Evolutionary conservation across 768 basidiomycete genomes (phyloP), one percentile per base, ranked within the genome.

Genomic region (Pleurotus ostreatus): DNA sequence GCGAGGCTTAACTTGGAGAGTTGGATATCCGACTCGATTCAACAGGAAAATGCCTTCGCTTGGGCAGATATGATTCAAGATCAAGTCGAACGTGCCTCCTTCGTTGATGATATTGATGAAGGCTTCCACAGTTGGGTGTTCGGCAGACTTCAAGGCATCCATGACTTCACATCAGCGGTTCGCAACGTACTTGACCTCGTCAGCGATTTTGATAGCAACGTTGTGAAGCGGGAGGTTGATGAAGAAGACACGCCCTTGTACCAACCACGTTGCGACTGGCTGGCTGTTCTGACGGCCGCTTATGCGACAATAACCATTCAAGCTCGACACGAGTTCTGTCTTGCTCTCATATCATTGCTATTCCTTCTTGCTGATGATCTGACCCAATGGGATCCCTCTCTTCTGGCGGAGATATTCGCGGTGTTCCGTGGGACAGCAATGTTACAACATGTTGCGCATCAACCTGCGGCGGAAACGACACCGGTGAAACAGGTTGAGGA

Each of bases 401-500:
- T 89, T 23, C 68, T 89, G 46, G 84, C 82, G 7, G 88, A 92
- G 65, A 80, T 90, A 20, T 86, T 92, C 67, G 87, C 88, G 6
- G 83, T 92, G 23, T 91, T 88, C 61, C 80, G 89, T n/a, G 88
- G 88, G 12, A 71, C 89, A 20, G 83, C 86, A 20, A 86, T 89
- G 75, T 73, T 91, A 16, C 86, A 83, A 23, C 80, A 78, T 56
- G 73, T 85, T 46, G 71, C 78, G 13, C 75, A 75, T 47, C 88
- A 86, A 63, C 83, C 87, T 51, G 79, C 78, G n/a, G 74, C 67
- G 47, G 66, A 70, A 55, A 60, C 62, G 60, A 59, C 46, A 46
- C 34, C 55, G 60, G 26, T 55, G 41, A 39, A 57, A 57, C 41
- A 49, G 48, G 34, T 7, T 55, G 63, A 63, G 22, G 70, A 67